Evolutionary conservation across 805 yeast genomes (phyloP), one percentile per base, ranked within the genome.

Genomic region (Lipomyces mesembrius): DNA sequence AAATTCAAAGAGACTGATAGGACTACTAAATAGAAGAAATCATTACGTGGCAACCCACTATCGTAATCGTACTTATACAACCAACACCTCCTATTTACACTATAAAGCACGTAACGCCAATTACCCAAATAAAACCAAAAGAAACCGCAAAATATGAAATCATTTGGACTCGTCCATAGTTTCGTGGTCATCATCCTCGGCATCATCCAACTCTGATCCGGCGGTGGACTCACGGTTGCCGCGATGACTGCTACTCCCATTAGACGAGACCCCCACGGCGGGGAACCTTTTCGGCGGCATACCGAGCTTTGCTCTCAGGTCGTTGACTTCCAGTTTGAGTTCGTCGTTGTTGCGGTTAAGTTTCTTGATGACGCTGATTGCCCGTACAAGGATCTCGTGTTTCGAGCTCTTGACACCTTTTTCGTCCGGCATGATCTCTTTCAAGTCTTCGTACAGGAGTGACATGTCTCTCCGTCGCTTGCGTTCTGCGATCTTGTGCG

Each of bases 401-500:
- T 72, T 72, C 17, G 73, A 68, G n/a, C 68, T 55, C 70, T 70
- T 72, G 37, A 68, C 66, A 27, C 71, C 72, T 52, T 68, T 64
- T 32, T 70, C 72, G 56, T 72, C 71, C 12, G 74, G 74, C 22
- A 72, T 55, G 46, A 66, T 57, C 27, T 68, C 64, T 34, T 67
- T 62, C 35, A 72, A 63, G 53, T 71, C 72, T n/a, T 69, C 71
- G 61, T 72, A 72, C 39, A 72, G 68, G 5, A 71, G 49, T 34
- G 73, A 57, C 72, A 72, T 72, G 56, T 72, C 74, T 35, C 68
- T 63, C 6, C 74, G 72, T 9, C 74, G 68, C 20, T 72, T 64
- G 20, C 74, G 67, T 61, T 72, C 74, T 25, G 74, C 74, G 32
- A 72, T 70, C 55, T 72, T 72, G 66, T 72, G 74, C 12, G 70